Percentiles rank a stretch among this genome's conserved stretches.
Evolutionary conservation across 164 flowering plant species (phyloP).

Genomic region (Akebia trifoliata): DNA sequence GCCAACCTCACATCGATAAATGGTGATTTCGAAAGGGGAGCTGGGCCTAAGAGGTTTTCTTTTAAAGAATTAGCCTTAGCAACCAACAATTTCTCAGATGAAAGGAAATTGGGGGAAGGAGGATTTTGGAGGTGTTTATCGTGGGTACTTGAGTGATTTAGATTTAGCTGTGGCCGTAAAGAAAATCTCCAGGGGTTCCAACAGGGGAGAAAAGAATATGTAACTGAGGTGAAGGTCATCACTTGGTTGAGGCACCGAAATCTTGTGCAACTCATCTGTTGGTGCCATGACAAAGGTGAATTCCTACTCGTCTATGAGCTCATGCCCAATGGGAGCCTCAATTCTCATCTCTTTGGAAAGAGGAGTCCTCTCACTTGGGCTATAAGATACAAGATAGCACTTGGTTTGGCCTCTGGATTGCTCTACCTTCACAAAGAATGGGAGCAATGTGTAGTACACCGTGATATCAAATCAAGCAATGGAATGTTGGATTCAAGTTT

Average conservation of each 20-base stretch:
- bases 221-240: constrained; percentile 30
- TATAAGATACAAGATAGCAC: constrained; percentile 27
- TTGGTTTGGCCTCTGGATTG: constrained; percentile 19
- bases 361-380: constrained; percentile 22
- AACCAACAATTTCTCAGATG: constrained; percentile 26
- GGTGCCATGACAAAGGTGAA: constrained; percentile 28
- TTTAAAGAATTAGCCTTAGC: constrained; percentile 25
- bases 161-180: constrained; percentile 25
- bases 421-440: constrained; percentile 40
- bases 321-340: constrained; percentile 38
- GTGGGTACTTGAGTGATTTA: constrained; percentile 22
- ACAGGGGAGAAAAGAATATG: constrained; percentile 36
- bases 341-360: constrained; percentile 21
- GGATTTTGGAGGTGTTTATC: constrained; percentile 25
- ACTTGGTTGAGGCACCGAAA: constrained; percentile 29
- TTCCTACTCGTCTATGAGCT: constrained; percentile 34
- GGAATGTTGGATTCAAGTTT: constrained; percentile 18
- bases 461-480: constrained; percentile 17
- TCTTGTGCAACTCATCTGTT: constrained; percentile 31
- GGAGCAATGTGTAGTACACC: constrained; percentile 35
- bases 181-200: constrained; percentile 24
- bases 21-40: constrained; percentile 19
- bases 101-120: constrained; percentile 30
- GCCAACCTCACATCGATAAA: constrained; percentile 2
- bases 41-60: constrained; percentile 27